Base-by-base conservation (phyloP, 768 basidiomycete species). In the Kwoniella europaea region DNA sequence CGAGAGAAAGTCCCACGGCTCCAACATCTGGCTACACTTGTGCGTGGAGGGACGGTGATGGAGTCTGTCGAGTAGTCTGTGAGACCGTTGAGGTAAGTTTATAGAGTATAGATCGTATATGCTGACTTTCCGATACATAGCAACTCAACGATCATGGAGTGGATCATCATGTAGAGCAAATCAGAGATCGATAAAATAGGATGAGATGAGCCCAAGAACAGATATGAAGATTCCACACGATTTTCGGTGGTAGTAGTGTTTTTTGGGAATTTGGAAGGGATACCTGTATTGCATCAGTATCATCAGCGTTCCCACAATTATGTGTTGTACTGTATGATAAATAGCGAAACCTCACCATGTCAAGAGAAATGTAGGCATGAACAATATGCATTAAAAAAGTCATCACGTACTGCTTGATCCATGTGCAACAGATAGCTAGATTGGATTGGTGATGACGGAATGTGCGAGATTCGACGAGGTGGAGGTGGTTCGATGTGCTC, bases 1-100 rank as follows among this genome's bases (percentile, higher is more conserved):
- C 22, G 44, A 44, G 22, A 18, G 18, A 43, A 20, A 41, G 35
- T 16, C 24, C 9, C 2, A 55, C 42, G 42, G 20, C 42, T 42
- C 12, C n/a, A n/a, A 55, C 10, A 55, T 16, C 27, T 41, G 71
- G 20, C 41, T 73, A 61, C 58, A 15, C 56, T 10, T 73, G 72
- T 54, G 43, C 54, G 35, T 69, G 61, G 61, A 58, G 46, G 50
- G 54, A 69, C 3, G 68, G 66, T 5, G 65, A 60, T 6, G 35
- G 63, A 15, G 63, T 10, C 2, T 74, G 72, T 55, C 16, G 24
- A 10, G 68, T 70, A 10, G 52, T 74, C 2, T 70, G 56, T 55
- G 59, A 71, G 35, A 68, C 72, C 7, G 29, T 53, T 9, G 67
- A 74, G 60, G 72, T 74, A 65, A 58, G 68, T 63, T n/a, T 4